Evolutionary conservation across 305 asterid genomes (phyloP).

Genomic region (Caryopteris hybrid): DNA sequence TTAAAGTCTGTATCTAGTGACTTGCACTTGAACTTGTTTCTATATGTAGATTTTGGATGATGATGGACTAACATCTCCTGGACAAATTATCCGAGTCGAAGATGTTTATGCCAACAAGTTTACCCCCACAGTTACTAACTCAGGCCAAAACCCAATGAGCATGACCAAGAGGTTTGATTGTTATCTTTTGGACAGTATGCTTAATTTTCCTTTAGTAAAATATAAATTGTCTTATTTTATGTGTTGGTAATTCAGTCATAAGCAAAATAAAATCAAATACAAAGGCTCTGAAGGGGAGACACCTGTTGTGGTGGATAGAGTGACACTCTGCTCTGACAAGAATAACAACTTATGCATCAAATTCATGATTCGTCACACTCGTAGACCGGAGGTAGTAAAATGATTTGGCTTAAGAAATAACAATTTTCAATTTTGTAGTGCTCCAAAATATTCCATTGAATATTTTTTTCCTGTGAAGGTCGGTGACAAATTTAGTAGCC

Average conservation of each 20-base stretch:
- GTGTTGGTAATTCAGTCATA: slow-evolving; percentile 45
- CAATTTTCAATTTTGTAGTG: neutral
- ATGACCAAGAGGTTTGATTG: slow-evolving; percentile 54
- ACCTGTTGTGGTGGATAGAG: slow-evolving; percentile 81
- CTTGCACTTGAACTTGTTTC: slow-evolving; percentile 12
- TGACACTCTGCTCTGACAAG: slow-evolving; percentile 66
- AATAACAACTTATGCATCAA: slow-evolving; percentile 59
- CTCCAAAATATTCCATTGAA: neutral
- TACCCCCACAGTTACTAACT: slow-evolving; percentile 52
- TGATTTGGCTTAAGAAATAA: neutral
- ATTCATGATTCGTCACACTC: slow-evolving; percentile 93
- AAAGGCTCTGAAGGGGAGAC: slow-evolving; percentile 87
- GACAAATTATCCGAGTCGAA: slow-evolving; percentile 66
- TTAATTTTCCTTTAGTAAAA: slow-evolving; percentile 9
- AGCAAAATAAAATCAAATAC: slow-evolving; percentile 50
- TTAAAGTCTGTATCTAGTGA: slow-evolving; percentile 1
- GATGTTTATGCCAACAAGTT: slow-evolving; percentile 72
- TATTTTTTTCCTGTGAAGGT: slow-evolving; percentile 36
- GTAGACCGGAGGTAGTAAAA: slow-evolving; percentile 85
- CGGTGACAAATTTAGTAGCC: slow-evolving; percentile 97
- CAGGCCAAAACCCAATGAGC: slow-evolving; percentile 20
- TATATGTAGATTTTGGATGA: slow-evolving; percentile 67
- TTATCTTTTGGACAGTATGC: slow-evolving; percentile 14
- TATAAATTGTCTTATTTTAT: slow-evolving; percentile 7
- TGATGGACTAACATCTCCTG: slow-evolving; percentile 97